Conservation (phyloP, 225 moss, liverwort and hornwort species). For the Sphagnum contortum region DNA sequence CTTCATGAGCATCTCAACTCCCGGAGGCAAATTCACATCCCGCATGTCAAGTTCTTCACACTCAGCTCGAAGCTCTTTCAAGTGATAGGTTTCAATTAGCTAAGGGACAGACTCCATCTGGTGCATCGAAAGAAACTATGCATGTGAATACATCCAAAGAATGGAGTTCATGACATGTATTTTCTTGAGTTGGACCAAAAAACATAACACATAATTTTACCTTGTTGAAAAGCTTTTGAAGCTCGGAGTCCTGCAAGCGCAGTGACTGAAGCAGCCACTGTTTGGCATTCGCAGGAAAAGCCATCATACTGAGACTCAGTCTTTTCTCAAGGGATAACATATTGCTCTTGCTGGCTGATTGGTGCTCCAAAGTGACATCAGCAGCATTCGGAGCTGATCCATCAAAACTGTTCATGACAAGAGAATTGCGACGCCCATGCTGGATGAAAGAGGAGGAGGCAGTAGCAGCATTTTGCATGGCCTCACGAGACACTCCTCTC, state of each 20-base stretch:
- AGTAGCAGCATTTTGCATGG: conserved; percentile 14
- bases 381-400: conserved; percentile 42
- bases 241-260: conserved; percentile 71
- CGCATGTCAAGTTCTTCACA: conserved; percentile 82
- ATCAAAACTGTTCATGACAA: conserved; percentile 42
- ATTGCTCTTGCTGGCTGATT: conserved; percentile 50
- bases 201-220: conserved; percentile 12
- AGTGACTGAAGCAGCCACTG: conserved; percentile 94
- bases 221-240: conserved; percentile 89
- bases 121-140: conserved; percentile 1
- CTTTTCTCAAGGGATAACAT: conserved; percentile 38
- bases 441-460: conserved; percentile 12
- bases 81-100: conserved; percentile 46
- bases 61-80: conserved; percentile 63
- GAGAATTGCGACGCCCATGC: conserved; percentile 51
- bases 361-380: conserved; percentile 38
- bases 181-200: background rate
- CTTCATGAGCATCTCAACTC: conserved; percentile 81
- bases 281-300: conserved; percentile 77
- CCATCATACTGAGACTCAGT: conserved; percentile 58
- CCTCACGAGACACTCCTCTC: conserved; percentile 51
- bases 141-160: background rate
- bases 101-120: conserved; percentile 89
- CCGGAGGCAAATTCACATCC: conserved; percentile 53
- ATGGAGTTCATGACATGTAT: background rate